Base-by-base conservation (phyloP, 139 green algal species). In the Edaphochlamys debaryana region DNA sequence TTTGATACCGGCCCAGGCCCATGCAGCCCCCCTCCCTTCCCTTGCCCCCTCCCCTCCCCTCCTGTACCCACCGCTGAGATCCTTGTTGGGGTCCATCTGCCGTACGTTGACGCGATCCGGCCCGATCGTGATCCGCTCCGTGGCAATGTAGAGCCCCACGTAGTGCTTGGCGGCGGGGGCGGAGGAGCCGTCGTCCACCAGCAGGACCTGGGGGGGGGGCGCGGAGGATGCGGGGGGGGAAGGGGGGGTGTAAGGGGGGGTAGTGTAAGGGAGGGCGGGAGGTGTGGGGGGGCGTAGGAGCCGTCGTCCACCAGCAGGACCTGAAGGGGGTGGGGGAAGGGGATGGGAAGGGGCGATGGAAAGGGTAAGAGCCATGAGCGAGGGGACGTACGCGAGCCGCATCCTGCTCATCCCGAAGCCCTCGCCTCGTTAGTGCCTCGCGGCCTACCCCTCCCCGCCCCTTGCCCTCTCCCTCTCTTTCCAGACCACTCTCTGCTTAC, bases 71-170 rank as follows among this genome's bases (percentile, higher is more conserved):
- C 85, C 85, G 30, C 69, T 83, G 8, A 80, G 38, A 40, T 87
- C 86, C 37, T 69, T 66, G 42, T 70, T 69, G 1, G 86, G 81
- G 20, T 87, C 70, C 67, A 83, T 76, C 15, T 69, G 74, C 3
- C 56, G 19, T 4, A 90, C 60, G 45, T 82, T 50, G 38, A 90
- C 77, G 30, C 86, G 69, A 41, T 81, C 6, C 25, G 79, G 77
- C n/a, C n/a, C n/a, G n/a, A 83, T 50, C 8, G 45, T 72, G 52
- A 87, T 71, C 0, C 48, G 52, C 82, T 90, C 87, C n/a, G 71
- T 75, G 36, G 79, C 71, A 8, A 86, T 36, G 79, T 87, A 90
- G n/a, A 90, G 40, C 27, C 87, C 87, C 58, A 38, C 52, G 82
- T 90, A 90, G 82, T 90, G 38, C 2, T 2, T 17, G n/a, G n/a